Evolutionary conservation across 2,329 filamentous ascomycete genomes (phyloP).

Genomic region (Sclerotiophoma versabilis): DNA sequence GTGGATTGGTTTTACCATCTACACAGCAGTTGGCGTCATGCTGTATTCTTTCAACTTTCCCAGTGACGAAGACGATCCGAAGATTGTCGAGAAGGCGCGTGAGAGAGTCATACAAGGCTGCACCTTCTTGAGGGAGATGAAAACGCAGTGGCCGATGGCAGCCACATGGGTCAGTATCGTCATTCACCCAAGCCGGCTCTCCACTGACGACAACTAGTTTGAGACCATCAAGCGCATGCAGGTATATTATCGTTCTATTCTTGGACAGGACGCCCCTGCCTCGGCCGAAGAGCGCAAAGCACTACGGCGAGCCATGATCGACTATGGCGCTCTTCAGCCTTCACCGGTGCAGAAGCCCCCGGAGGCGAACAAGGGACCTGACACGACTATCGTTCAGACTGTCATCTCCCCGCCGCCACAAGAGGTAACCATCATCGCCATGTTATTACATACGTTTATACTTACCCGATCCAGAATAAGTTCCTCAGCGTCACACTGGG

Average conservation of each 20-base stretch:
- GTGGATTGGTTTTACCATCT: slow-evolving; percentile 53
- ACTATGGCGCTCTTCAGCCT: slow-evolving; percentile 51
- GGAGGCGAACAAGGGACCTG: slow-evolving; percentile 28
- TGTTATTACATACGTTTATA: not conserved
- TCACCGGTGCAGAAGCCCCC: slow-evolving; percentile 47
- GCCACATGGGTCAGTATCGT: slow-evolving; percentile 45
- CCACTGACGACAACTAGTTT: slow-evolving; percentile 34
- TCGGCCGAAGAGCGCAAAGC: slow-evolving; percentile 49
- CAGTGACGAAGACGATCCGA: slow-evolving; percentile 44
- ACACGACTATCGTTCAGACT: slow-evolving; percentile 22
- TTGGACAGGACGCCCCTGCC: slow-evolving; percentile 44
- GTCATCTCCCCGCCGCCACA: slow-evolving; percentile 17
- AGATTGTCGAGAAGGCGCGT: slow-evolving; percentile 41
- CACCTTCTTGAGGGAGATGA: slow-evolving; percentile 51
- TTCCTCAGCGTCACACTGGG: slow-evolving; percentile 10
- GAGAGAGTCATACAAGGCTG: slow-evolving; percentile 47
- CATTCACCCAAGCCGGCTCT: too few species aligned
- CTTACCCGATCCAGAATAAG: slow-evolving; percentile 7
- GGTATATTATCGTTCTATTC: slow-evolving; percentile 48
- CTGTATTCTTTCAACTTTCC: slow-evolving; percentile 51
- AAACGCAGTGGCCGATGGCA: slow-evolving; percentile 52
- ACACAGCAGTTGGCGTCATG: slow-evolving; percentile 52
- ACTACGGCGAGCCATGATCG: slow-evolving; percentile 49
- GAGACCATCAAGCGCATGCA: slow-evolving; percentile 54
- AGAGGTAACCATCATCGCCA: not conserved